phyloP scores from a whole-genome alignment of 352 stramenopile genomes.

The Phytophthora nicotianae region DNA sequence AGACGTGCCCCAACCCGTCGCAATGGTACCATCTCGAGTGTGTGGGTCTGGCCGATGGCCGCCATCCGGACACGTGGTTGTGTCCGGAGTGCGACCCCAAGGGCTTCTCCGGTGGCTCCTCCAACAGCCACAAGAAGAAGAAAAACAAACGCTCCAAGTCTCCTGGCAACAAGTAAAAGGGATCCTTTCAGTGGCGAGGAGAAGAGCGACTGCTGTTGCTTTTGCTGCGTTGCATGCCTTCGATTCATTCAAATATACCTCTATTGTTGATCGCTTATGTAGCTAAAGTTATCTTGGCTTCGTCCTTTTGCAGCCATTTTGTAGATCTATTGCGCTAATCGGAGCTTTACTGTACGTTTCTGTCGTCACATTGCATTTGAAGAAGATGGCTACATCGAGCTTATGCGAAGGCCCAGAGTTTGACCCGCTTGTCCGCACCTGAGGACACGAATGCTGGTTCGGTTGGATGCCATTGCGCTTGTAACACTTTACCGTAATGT shows the following conservation, averaged over 20 bases:
- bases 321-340: conserved; percentile 29
- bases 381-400: conserved; percentile 21
- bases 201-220: no score
- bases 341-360: conserved; percentile 6
- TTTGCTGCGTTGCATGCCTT: conserved; percentile 4
- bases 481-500: conserved; percentile 71
- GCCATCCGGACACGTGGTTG: conserved; percentile 86
- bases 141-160: conserved; percentile 88
- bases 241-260: conserved; percentile 36
- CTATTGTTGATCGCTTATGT: conserved; percentile 26
- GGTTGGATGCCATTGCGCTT: conserved; percentile 66
- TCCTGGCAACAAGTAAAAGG: conserved; percentile 63
- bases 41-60: conserved; percentile 79
- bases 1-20: conserved; percentile 86
- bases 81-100: conserved; percentile 88
- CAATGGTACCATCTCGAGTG: conserved; percentile 91
- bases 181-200: conserved; percentile 10
- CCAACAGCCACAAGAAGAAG: conserved; percentile 87
- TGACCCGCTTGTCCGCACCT: conserved; percentile 68
- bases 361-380: conserved; percentile 18
- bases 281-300: not conserved
- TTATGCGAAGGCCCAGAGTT: conserved; percentile 63
- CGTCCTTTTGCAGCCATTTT: not conserved
- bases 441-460: conserved; percentile 63
- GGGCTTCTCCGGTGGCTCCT: conserved; percentile 55